Percentiles rank a stretch among this genome's conserved stretches.
Evolutionary conservation across 352 stramenopile genomes (phyloP).

Genomic region (Proteromonas lacertae): DNA sequence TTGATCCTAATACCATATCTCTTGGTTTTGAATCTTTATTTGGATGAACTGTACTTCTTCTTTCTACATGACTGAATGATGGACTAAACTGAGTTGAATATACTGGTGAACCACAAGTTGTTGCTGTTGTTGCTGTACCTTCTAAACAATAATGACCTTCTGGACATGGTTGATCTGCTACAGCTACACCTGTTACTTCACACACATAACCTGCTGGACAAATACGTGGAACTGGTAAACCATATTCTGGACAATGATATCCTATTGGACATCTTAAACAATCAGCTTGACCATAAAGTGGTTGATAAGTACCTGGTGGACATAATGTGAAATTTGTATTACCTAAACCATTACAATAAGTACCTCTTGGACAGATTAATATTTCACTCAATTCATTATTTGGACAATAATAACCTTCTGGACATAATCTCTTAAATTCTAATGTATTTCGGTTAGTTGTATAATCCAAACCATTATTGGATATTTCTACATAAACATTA

Average conservation of each 20-base stretch:
- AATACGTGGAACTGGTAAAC: slow-evolving; percentile 53
- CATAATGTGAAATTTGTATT: slow-evolving; percentile 70
- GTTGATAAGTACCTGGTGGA: slow-evolving; percentile 61
- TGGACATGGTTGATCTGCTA: slow-evolving; percentile 57
- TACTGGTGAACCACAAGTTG: slow-evolving; percentile 26
- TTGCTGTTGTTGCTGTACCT: slow-evolving; percentile 60
- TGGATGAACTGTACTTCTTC: slow-evolving; percentile 8
- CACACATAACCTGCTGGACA: slow-evolving; percentile 71
- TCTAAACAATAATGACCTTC: slow-evolving; percentile 70
- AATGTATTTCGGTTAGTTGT: slow-evolving; percentile 28
- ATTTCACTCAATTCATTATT: slow-evolving; percentile 11
- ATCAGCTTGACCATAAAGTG: slow-evolving; percentile 20
- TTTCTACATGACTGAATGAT: slow-evolving; percentile 12
- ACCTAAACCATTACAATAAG: slow-evolving; percentile 27
- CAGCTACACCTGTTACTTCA: slow-evolving; percentile 55
- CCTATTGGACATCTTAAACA: slow-evolving; percentile 67
- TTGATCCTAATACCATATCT: slow-evolving; percentile 19
- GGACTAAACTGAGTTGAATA: slow-evolving; percentile 11
- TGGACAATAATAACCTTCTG: slow-evolving; percentile 19
- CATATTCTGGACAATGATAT: slow-evolving; percentile 57
- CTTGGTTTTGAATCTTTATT: slow-evolving; percentile 5
- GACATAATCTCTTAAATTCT: slow-evolving; percentile 28
- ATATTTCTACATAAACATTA: slow-evolving; percentile 34
- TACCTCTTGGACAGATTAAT: slow-evolving; percentile 31
- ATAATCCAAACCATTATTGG: slow-evolving; percentile 73